Evolutionary conservation across 352 stramenopile species (phyloP).

Genomic region (Globisporangium middletonii): DNA sequence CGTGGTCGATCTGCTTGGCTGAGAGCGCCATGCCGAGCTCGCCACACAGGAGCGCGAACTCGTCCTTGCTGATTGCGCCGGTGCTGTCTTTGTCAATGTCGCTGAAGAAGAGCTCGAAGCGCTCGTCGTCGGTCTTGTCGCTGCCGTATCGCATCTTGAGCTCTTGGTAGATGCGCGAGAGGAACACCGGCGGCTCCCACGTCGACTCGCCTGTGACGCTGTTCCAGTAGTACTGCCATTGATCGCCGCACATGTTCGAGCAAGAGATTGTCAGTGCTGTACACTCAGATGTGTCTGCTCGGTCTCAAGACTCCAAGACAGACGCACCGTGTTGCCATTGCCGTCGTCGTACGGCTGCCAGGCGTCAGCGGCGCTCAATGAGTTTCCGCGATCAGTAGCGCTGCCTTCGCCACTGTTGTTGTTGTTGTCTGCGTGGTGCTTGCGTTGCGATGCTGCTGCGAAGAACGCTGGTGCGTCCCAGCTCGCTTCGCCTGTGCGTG

Average conservation of each 20-base stretch:
- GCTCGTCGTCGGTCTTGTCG: conserved; percentile 46
- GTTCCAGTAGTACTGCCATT: conserved; percentile 66
- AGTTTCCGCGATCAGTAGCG: not conserved
- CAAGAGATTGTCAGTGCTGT: too few species aligned
- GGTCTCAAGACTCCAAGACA: not conserved
- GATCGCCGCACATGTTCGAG: too few species aligned
- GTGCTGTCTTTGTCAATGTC: conserved; percentile 58
- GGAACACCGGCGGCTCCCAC: conserved; percentile 52
- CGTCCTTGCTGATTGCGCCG: conserved; percentile 52
- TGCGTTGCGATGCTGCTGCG: conserved; percentile 6
- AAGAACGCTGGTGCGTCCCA: conserved; percentile 41
- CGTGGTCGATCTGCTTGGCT: conserved; percentile 39
- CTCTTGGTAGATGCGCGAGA: conserved; percentile 50
- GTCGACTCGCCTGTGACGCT: conserved; percentile 49
- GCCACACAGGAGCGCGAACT: conserved; percentile 58
- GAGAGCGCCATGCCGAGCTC: conserved; percentile 66
- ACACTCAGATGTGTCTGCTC: not conserved
- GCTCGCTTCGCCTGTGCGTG: conserved; percentile 47
- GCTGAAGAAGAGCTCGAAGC: conserved; percentile 60
- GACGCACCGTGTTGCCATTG: conserved; percentile 49
- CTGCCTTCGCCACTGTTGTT: conserved; percentile 5
- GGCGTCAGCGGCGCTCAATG: conserved; percentile 12
- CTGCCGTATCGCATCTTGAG: conserved; percentile 39
- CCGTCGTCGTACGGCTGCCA: conserved; percentile 61
- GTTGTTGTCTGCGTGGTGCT: not conserved